A percentile compares a stretch with the other conserved stretches of the same genome.
Evolutionary conservation across 108 stramenopile species (phyloP).

Genomic region (Nannochloropsis oceanica): DNA sequence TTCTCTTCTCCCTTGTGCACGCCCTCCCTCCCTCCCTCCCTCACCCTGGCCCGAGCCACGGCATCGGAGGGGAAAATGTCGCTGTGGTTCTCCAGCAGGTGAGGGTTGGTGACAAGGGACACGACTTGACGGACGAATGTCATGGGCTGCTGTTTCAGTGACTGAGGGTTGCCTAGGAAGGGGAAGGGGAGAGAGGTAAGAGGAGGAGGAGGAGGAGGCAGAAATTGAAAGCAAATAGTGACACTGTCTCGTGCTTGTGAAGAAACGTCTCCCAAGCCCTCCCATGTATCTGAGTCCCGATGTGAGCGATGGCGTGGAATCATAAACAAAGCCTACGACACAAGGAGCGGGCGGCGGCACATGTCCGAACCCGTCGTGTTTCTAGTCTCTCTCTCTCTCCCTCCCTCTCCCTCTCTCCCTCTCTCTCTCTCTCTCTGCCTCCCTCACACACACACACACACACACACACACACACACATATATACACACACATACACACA

Average conservation of each 20-base stretch:
- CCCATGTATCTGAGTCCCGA: no score
- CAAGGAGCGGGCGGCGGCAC: neutral
- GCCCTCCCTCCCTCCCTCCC: neutral
- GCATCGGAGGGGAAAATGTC: slow-evolving; percentile 9
- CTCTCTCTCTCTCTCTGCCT: neutral
- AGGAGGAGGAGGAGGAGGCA: neutral
- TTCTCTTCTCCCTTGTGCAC: no score
- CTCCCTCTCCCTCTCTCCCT: neutral
- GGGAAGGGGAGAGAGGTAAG: slow-evolving; percentile 47
- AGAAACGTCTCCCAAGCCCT: neutral
- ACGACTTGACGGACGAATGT: slow-evolving; percentile 65
- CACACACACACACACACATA: neutral
- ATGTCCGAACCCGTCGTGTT: neutral
- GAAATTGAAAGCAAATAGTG: neutral
- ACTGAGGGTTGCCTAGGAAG: slow-evolving; percentile 91
- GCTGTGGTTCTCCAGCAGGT: neutral
- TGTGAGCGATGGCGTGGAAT: neutral
- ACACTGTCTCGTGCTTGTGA: neutral
- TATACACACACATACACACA: neutral
- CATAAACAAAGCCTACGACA: neutral
- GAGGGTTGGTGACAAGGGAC: slow-evolving; percentile 17
- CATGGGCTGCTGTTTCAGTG: slow-evolving; percentile 70
- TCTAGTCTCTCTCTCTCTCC: neutral
- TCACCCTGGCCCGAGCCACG: slow-evolving; percentile 12
- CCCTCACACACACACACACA: neutral